Base-by-base conservation (phyloP, 495 filamentous ascomycete genomes). In the Geoglossum glabrum region DNA sequence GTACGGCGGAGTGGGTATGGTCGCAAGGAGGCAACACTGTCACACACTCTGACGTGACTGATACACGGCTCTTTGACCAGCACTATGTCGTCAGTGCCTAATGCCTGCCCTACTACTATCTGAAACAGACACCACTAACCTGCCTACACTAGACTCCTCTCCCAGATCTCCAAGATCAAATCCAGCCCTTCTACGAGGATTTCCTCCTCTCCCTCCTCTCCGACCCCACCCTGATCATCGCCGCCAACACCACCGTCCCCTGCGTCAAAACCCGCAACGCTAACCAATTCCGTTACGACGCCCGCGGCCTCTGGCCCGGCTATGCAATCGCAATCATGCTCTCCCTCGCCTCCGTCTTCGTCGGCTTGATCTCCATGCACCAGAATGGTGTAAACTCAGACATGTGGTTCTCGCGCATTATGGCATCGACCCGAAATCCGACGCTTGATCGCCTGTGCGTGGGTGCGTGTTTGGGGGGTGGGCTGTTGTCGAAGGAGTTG, bases 371-470 rank as follows among this genome's bases (percentile, higher is more conserved):
- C 50, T 56, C 59, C 11, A 61, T 63, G 19, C 55, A 40, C 25
- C 15, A 57, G 28, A 59, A 64, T 23, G 62, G 62, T 6, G 61
- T 59, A 0, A 57, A 59, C 3, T 64, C 60, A 26, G 54, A 49
- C 1, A 54, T 60, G 21, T 49, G 54, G 1, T 61, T 61, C 36
- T 59, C 57, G 17, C 56, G 62, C 8, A 64, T 64, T 27, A 50
- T 64, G 54, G 62, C 60, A 19, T 60, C 62, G 0, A 61, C 60
- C 10, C 31, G 62, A 13, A 64, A 64, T 30, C 36, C 30, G 28
- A 59, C 60, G n/a, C 54, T 61, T 27, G 60, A 64, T 34, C 50
- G 60, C 7, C 56, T 64, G 30, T 57, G 57, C 23, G 46, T 52
- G 34, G 62, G 60, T 7, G 62, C 59, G 7, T 63, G 62, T 55